These are phyloP conservation scores for Septoria petroselini DNA, from an alignment of 2,329 filamentous ascomycete genomes.

Conservation along the genomic window DNA sequence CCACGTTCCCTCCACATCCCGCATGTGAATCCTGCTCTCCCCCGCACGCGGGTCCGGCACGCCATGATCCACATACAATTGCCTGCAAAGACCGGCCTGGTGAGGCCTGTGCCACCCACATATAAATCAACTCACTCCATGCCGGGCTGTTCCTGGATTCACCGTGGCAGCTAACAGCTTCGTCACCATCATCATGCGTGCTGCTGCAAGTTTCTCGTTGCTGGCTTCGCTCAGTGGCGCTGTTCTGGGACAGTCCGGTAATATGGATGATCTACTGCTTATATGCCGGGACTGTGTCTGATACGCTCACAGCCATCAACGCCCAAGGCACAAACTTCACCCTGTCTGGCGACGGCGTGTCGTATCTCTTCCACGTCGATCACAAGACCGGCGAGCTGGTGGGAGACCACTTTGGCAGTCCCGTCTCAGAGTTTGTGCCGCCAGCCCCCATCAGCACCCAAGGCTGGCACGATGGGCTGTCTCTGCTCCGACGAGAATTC, in stretches of 20 bases:
- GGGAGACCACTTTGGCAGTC: slow-evolving; percentile 61
- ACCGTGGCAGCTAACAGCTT: background rate
- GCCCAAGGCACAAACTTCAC: slow-evolving; percentile 57
- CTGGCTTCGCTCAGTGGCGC: slow-evolving; percentile 6
- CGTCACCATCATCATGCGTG: slow-evolving; percentile 6
- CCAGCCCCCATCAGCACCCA: slow-evolving; percentile 40
- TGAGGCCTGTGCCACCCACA: background rate
- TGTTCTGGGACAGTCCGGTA: slow-evolving; percentile 12
- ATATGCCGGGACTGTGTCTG: background rate
- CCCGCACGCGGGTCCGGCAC: background rate
- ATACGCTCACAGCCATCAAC: slow-evolving; percentile 46
- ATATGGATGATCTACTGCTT: background rate
- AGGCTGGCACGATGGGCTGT: slow-evolving; percentile 55
- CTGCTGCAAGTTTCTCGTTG: slow-evolving; percentile 5
- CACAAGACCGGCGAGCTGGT: slow-evolving; percentile 54
- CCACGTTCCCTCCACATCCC: slow-evolving; percentile 12
- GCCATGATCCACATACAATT: background rate
- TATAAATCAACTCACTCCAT: background rate
- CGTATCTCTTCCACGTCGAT: slow-evolving; percentile 64
- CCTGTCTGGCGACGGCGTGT: slow-evolving; percentile 55
- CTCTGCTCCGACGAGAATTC: slow-evolving; percentile 58
- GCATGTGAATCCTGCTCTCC: background rate
- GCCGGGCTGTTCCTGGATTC: background rate
- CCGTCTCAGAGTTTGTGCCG: slow-evolving; percentile 52
- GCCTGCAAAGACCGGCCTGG: slow-evolving; percentile 3